Evolutionary conservation across 2,329 filamentous ascomycete genomes (phyloP).

Genomic region (Ramularia endophylla): DNA sequence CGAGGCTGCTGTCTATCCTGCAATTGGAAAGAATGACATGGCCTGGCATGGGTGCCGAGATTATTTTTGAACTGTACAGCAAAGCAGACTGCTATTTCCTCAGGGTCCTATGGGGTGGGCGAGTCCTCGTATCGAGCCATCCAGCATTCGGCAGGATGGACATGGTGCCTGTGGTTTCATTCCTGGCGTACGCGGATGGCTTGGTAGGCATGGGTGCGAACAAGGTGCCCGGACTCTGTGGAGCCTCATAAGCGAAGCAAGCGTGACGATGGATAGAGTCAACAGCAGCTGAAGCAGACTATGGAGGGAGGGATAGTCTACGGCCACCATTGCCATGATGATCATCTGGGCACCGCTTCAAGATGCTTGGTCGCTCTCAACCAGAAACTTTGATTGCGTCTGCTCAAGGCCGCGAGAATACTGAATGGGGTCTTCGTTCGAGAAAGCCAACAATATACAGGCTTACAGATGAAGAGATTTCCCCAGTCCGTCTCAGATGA

Average conservation of each 20-base stretch:
- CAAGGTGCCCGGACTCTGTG: conserved; percentile 38
- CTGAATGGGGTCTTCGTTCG: no score
- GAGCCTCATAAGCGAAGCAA: conserved; percentile 3
- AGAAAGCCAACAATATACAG: no score
- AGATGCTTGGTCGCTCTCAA: no score
- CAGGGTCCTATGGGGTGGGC: conserved; percentile 65
- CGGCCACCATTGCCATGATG: no score
- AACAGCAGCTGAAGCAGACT: no score
- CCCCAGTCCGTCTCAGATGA: no score
- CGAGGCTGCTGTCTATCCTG: conserved; percentile 60
- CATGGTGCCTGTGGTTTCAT: conserved; percentile 60
- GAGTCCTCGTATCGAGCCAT: conserved; percentile 60
- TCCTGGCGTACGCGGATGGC: conserved; percentile 66
- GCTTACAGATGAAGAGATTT: no score
- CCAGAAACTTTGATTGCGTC: no score
- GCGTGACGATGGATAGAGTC: no score
- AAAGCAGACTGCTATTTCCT: conserved; percentile 46
- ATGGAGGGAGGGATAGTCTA: no score
- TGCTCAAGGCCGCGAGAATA: no score
- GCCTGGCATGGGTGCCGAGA: conserved; percentile 76
- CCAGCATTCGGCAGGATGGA: conserved; percentile 63
- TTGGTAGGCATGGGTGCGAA: conserved; percentile 53
- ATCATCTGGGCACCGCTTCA: no score
- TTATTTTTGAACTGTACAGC: conserved; percentile 68
- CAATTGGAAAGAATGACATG: conserved; percentile 73